Evolutionary conservation across 176 grass and related monocot species (phyloP).

Genomic region (Chloris gayana): DNA sequence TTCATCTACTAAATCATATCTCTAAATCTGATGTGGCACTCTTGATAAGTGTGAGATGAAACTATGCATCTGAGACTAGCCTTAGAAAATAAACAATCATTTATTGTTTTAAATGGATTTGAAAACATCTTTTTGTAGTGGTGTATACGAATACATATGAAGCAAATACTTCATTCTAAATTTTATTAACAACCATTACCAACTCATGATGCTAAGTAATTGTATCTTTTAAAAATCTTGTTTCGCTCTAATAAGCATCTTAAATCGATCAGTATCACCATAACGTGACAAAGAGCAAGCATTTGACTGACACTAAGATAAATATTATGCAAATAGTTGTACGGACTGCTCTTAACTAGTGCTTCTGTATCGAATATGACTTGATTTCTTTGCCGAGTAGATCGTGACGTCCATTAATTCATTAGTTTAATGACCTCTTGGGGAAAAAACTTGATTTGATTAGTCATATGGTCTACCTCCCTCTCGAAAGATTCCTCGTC

Average conservation of each 20-base stretch:
- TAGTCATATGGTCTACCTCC: constrained; percentile 28
- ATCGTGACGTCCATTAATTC: not conserved
- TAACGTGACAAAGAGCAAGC: not conserved
- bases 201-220: not conserved
- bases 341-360: constrained; percentile 4
- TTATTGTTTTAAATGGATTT: not conserved
- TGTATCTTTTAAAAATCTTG: not conserved
- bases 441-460: constrained; percentile 23
- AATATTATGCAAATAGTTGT: constrained; percentile 19
- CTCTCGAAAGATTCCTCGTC: constrained; percentile 55
- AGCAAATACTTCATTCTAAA: not conserved
- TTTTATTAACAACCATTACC: not conserved
- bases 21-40: no score
- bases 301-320: constrained; percentile 15
- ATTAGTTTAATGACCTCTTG: constrained; percentile 42
- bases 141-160: not conserved
- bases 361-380: not conserved
- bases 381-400: constrained; percentile 36
- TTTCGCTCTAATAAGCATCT: not conserved
- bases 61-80: no score
- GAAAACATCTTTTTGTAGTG: no score
- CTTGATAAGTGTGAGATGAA: no score
- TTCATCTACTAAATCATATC: no score
- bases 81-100: no score
- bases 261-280: not conserved